These are phyloP conservation scores for Chaetothyriales sp. DNA, from an alignment of 2,329 filamentous ascomycete genomes.

Conservation along the genomic window DNA sequence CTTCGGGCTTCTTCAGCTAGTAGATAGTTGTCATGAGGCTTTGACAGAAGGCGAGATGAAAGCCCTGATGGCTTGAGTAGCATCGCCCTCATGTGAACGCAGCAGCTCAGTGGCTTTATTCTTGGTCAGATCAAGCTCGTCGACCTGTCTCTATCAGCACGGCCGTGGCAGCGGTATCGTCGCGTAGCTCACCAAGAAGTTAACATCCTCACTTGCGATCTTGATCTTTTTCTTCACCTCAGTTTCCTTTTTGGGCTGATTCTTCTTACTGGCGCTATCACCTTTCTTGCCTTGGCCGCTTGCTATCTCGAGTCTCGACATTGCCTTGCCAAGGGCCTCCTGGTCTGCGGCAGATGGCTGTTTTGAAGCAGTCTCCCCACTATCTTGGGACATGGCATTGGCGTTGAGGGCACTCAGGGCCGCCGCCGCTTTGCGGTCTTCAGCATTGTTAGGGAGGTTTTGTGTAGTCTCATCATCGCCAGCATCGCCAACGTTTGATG, in stretches of 20 bases:
- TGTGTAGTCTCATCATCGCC: slow-evolving; percentile 19
- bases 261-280: slow-evolving; percentile 18
- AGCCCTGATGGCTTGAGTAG: slow-evolving; percentile 27
- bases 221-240: slow-evolving; percentile 32
- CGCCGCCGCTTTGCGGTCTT: slow-evolving; percentile 38
- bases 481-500: slow-evolving; percentile 24
- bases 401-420: slow-evolving; percentile 35
- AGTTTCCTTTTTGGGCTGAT: slow-evolving; percentile 21
- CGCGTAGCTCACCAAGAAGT: slow-evolving; percentile 29
- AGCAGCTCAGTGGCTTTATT: slow-evolving; percentile 35
- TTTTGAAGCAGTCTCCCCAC: slow-evolving; percentile 19
- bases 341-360: slow-evolving; percentile 28
- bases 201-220: slow-evolving; percentile 33
- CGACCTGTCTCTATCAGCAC: slow-evolving; percentile 21
- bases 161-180: background rate
- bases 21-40: slow-evolving; percentile 2
- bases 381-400: slow-evolving; percentile 26
- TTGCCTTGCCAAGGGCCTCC: slow-evolving; percentile 37
- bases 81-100: slow-evolving; percentile 33
- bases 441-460: slow-evolving; percentile 29
- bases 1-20: background rate
- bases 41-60: slow-evolving; percentile 24
- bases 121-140: slow-evolving; percentile 34
- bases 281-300: slow-evolving; percentile 20
- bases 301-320: slow-evolving; percentile 35